phyloP scores from a whole-genome alignment of 2,329 filamentous ascomycete genomes.

The Aureobasidium melanogenum region DNA sequence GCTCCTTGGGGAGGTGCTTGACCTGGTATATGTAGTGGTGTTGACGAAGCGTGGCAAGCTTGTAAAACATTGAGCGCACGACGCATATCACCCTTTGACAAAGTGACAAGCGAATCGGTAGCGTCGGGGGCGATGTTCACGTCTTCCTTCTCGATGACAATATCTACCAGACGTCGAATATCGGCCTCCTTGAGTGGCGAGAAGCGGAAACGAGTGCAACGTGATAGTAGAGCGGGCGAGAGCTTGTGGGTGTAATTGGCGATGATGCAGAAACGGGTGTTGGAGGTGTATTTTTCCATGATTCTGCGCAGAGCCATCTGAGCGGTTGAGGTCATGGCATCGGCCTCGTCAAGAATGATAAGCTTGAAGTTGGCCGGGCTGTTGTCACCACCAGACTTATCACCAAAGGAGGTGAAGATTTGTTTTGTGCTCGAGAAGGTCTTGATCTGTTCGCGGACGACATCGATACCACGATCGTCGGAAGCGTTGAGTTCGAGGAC shows the following conservation, averaged over 20 bases:
- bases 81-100: constrained; percentile 95
- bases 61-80: constrained; percentile 90
- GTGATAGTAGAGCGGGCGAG: constrained; percentile 79
- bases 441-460: constrained; percentile 98
- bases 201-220: constrained; percentile 92
- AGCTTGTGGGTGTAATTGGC: constrained; percentile 99
- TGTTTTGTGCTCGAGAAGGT: constrained; percentile 97
- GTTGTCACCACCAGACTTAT: constrained; percentile 26
- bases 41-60: constrained; percentile 90
- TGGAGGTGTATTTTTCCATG: constrained; percentile 99
- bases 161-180: constrained; percentile 76
- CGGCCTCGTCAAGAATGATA: constrained; percentile 96
- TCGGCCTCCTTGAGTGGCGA: constrained; percentile 84
- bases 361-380: constrained; percentile 63
- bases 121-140: constrained; percentile 78
- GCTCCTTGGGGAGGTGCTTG: constrained; percentile 39
- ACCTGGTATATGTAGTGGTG: constrained; percentile 43
- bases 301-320: constrained; percentile 96
- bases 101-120: constrained; percentile 68
- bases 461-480: constrained; percentile 94
- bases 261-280: constrained; percentile 96
- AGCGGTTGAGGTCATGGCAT: constrained; percentile 97
- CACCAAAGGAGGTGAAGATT: constrained; percentile 66
- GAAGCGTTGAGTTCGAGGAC: constrained; percentile 96
- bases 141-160: constrained; percentile 77